These are phyloP conservation scores for Fraxinus ornus DNA, from an alignment of 305 asterid species.

Conservation along the genomic window DNA sequence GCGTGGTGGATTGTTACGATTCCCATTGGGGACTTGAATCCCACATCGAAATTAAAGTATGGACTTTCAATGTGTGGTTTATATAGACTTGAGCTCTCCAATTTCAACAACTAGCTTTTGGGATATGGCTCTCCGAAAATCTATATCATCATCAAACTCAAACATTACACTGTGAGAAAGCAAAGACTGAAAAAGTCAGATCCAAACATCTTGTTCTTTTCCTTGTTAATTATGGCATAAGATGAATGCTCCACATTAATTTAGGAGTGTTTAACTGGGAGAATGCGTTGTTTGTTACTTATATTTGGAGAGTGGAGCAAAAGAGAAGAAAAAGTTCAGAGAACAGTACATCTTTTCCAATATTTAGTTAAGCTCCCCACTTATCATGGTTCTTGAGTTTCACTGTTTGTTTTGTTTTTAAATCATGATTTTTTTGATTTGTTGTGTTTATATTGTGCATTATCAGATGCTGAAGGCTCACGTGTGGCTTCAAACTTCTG, in stretches of 20 bases:
- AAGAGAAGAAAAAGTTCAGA: background rate
- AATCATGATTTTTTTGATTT: background rate
- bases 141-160: background rate
- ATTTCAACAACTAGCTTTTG: background rate
- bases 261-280: background rate
- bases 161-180: background rate
- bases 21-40: background rate
- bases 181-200: background rate
- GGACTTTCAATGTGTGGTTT: background rate
- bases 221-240: background rate
- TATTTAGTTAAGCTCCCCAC: background rate
- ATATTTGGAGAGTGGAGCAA: background rate
- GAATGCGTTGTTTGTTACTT: background rate
- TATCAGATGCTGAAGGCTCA: conserved; percentile 36
- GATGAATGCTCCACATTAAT: background rate
- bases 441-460: background rate
- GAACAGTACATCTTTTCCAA: background rate
- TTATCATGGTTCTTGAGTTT: background rate
- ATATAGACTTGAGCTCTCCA: background rate
- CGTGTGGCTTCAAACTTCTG: conserved; percentile 77
- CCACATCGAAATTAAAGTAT: background rate
- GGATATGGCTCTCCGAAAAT: background rate
- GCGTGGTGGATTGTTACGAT: background rate
- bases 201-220: background rate
- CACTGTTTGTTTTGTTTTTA: background rate